Base-by-base conservation (phyloP, 805 yeast genomes). In the Yarrowia sp. region DNA sequence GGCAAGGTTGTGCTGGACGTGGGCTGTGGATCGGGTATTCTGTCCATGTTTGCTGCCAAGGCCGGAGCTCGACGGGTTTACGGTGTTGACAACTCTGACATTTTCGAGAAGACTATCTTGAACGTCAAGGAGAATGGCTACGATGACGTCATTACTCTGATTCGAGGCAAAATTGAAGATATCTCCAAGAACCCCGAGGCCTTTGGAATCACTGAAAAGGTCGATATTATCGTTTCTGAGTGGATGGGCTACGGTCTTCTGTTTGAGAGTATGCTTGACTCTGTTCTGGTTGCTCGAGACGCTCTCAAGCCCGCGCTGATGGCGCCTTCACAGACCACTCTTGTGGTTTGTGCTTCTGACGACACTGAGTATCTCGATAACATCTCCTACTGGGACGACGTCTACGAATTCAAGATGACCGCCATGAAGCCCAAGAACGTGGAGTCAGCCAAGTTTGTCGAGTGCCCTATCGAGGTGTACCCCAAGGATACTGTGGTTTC, bases 191-290 rank as follows among this genome's bases (percentile, higher is more conserved):
- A 95, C 73, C 98, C 98, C 46, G 92, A 30, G 12, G 55, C 44
- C 24, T 61, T 61, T 13, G 60, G 60, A n/a, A 52, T 79, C 91
- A 73, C 84, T 71, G 87, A 87, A 68, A 83, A 90, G 76, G 98
- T 95, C 67, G 99, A 95, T 76, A 94, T 95, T 73, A 95, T 95
- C 72, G 88, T 95, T 70, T 88, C 95, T 70, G 99, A 95, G 79
- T 95, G 99, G 99, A 95, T 95, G 99, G 99, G 99, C 15, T 95
- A 95, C 79, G 95, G 95, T 75, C 80, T 96, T 73, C 83, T 96
- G 67, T 95, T 93, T 76, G 99, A 95, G 83, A 91, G 97, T 69
- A 95, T 95, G 99, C 84, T 95, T 78, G 98, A 95, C 79, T 92
- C 98, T 30, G 99, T 95, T 34, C 81, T 95, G 72, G 86, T 86